These are phyloP conservation scores for Mortierella hygrophila DNA, from an alignment of 192 early-diverging fungal genomes.

Conservation along the genomic window DNA sequence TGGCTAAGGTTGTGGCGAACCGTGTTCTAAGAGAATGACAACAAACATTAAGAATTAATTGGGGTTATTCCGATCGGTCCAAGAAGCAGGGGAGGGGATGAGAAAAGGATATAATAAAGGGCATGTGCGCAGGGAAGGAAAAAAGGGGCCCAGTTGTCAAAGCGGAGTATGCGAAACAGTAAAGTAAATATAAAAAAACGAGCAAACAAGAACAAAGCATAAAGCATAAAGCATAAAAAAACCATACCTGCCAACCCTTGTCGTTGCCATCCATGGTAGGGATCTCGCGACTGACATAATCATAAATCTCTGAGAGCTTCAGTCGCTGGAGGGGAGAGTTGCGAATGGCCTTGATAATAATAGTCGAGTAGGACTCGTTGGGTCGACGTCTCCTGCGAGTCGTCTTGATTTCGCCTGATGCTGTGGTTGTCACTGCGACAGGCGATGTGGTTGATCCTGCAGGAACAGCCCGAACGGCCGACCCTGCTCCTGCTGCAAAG, in stretches of 20 bases:
- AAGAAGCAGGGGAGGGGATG: not conserved
- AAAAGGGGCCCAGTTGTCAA: not conserved
- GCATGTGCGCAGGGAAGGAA: not conserved
- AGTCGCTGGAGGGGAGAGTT: conserved; percentile 21
- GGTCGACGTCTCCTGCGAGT: conserved; percentile 21
- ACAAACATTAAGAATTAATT: not conserved
- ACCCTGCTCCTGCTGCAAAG: too few species aligned
- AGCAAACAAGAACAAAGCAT: too few species aligned
- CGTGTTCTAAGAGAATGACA: conserved; percentile 11
- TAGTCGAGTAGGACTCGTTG: conserved; percentile 22
- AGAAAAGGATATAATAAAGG: not conserved
- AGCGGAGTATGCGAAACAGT: not conserved
- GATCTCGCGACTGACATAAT: conserved; percentile 24
- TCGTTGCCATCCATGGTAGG: conserved; percentile 28
- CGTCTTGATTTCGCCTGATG: not conserved
- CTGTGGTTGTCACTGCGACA: not conserved
- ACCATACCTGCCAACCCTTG: conserved; percentile 33
- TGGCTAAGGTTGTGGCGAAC: conserved; percentile 32
- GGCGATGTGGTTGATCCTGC: not conserved
- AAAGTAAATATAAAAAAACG: not conserved
- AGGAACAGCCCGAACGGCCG: not conserved
- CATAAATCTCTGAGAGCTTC: conserved; percentile 29
- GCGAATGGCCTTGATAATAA: conserved; percentile 24
- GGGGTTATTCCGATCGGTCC: not conserved
- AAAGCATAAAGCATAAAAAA: too few species aligned